Base-by-base conservation (phyloP, 768 basidiomycete genomes). In the Lactifluus echinatus region DNA sequence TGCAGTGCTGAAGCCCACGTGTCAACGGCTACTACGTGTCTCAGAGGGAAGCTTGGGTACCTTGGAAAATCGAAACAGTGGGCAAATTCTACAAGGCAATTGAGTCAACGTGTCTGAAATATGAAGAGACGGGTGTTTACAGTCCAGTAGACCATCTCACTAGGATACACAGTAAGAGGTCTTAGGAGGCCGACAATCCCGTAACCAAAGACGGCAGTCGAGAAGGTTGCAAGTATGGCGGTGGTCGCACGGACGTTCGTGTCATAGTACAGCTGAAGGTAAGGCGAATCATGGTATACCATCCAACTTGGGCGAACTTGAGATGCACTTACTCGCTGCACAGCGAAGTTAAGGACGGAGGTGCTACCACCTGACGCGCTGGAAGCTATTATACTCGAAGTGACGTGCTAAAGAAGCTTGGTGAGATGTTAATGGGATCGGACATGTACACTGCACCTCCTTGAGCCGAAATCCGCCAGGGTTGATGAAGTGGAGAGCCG, bases 171-270 rank as follows among this genome's bases (percentile, higher is more conserved):
- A 0, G 78, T 79, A 21, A 83, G 69, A 2, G 81, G 80, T 3
- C 82, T 76, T 8, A 83, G 68, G 3, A 85, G 62, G 2, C 83
- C 83, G 5, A 81, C 80, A 6, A 85, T 67, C 2, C 81, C 82
- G 60, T 82, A 83, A 76, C 80, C 81, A 66, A 84, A 83, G 65
- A 79, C 80, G 4, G 79, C 80, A 0, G 82, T 82, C 2, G 81
- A 83, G 67, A 83, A 83, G 0, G 81, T 83, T 0, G 80, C 79
- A 8, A 85, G 74, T 29, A 83, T 70, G 7, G 81, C 81, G 2
- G 80, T 81, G 0, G 76, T 72, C 0, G 80, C 77, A 45, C 73
- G 71, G 2, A 83, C 78, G 31, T 80, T 69, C 3, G 79, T 79
- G 58, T 79, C 71, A 64, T 84, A 85, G 65, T 79, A 84, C 1